Conservation (phyloP, 2,329 filamentous ascomycete species). For the Hypoxylon sp. region DNA sequence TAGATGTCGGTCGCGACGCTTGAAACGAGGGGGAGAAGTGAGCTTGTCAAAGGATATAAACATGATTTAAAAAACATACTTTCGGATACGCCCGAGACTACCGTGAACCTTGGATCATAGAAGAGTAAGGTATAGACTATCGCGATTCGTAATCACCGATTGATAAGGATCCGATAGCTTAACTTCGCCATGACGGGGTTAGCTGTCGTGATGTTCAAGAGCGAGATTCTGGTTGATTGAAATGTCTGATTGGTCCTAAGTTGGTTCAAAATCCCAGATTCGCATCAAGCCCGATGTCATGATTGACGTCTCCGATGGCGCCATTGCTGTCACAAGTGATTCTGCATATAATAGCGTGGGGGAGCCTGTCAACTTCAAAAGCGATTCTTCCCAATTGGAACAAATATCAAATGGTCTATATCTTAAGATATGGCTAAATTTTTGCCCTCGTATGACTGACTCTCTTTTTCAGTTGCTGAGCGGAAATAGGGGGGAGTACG, state of each 20-base stretch:
- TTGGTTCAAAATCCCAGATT: constrained; percentile 10
- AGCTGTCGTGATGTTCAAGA: constrained; percentile 39
- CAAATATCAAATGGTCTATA: neutral
- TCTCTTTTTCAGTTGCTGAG: neutral
- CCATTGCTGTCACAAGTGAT: constrained; percentile 27
- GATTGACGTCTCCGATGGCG: constrained; percentile 42
- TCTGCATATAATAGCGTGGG: constrained; percentile 16
- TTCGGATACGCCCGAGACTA: neutral
- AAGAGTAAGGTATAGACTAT: constrained; percentile 12
- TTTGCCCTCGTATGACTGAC: neutral
- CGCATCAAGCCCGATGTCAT: constrained; percentile 34
- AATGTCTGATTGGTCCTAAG: constrained; percentile 31
- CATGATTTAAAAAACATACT: constrained; percentile 9
- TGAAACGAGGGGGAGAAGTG: neutral
- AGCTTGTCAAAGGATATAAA: constrained; percentile 14
- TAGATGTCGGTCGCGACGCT: neutral
- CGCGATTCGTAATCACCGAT: constrained; percentile 23
- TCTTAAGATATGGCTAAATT: neutral
- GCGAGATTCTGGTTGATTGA: neutral
- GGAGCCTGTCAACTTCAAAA: constrained; percentile 7
- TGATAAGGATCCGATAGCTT: constrained; percentile 34
- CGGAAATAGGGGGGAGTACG: constrained; percentile 6
- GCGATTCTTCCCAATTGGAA: neutral
- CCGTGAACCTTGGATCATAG: constrained; percentile 4
- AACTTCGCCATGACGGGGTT: constrained; percentile 42